phyloP scores from a whole-genome alignment of 805 yeast species.

The Candida saitoana region DNA sequence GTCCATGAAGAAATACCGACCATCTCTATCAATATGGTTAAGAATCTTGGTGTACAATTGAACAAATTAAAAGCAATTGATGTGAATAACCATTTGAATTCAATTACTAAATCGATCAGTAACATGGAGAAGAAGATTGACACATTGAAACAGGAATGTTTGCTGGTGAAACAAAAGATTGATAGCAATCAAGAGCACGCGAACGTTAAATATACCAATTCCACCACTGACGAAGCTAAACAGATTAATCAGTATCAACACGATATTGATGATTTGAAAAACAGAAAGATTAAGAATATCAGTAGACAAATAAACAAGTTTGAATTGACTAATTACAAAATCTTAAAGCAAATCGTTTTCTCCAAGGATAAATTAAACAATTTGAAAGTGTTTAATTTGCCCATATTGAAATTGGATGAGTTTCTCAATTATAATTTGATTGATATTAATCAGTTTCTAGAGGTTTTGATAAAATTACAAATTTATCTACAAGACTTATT shows the following conservation, averaged over 20 bases:
- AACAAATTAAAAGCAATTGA: conserved; percentile 22
- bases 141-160: background rate
- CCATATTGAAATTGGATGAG: conserved; percentile 22
- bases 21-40: conserved; percentile 15
- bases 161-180: background rate
- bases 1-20: conserved; percentile 13
- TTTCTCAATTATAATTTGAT: conserved; percentile 26
- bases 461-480: conserved; percentile 23
- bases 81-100: conserved; percentile 12
- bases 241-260: background rate
- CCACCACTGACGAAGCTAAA: background rate
- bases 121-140: conserved; percentile 7
- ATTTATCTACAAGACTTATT: conserved; percentile 16
- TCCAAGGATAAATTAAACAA: conserved; percentile 5
- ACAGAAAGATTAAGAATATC: conserved; percentile 7
- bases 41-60: conserved; percentile 26
- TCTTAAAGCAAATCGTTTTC: conserved; percentile 24
- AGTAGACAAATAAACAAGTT: conserved; percentile 22
- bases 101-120: conserved; percentile 9
- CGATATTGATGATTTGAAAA: background rate
- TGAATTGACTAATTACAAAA: conserved; percentile 20
- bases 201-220: background rate
- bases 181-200: background rate
- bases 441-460: conserved; percentile 28
- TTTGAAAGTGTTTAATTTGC: conserved; percentile 21